Conservation (phyloP, 495 filamentous ascomycete genomes). For the Aspergillus indologenus region DNA sequence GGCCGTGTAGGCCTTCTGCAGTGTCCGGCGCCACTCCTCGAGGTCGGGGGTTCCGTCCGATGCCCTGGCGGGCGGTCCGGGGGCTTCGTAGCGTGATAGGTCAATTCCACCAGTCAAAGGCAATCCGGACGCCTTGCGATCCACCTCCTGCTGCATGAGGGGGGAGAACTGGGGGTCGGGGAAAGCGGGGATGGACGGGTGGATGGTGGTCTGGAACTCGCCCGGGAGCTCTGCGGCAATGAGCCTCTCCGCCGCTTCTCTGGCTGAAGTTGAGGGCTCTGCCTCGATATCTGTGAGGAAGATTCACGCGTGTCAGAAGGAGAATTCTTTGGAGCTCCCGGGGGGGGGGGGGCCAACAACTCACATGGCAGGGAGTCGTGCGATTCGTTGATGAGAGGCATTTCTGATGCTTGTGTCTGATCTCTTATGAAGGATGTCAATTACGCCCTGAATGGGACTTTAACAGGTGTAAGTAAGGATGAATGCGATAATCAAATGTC, state of each 20-base stretch:
- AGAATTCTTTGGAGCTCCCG: not conserved
- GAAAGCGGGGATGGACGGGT: constrained; percentile 40
- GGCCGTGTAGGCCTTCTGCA: constrained; percentile 56
- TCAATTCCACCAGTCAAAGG: constrained; percentile 66
- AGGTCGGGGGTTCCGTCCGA: constrained; percentile 34
- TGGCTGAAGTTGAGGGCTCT: constrained; percentile 57
- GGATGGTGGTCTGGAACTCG: constrained; percentile 33
- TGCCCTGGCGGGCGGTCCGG: constrained; percentile 38
- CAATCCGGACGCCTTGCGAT: constrained; percentile 51
- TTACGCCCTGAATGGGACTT: not conserved
- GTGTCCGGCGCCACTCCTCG: constrained; percentile 36
- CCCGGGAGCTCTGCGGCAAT: constrained; percentile 62
- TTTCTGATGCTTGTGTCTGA: constrained; percentile 28
- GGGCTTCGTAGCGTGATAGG: constrained; percentile 75
- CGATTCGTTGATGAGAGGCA: constrained; percentile 67
- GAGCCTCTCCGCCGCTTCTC: constrained; percentile 56
- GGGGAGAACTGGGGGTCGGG: constrained; percentile 52
- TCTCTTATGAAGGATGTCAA: not conserved
- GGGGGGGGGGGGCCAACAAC: no score
- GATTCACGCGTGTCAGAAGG: constrained; percentile 12
- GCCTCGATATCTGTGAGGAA: constrained; percentile 62
- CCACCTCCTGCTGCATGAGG: constrained; percentile 60
- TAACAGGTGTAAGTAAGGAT: not conserved
- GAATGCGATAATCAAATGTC: not conserved
- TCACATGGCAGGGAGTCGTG: constrained; percentile 87